Evolutionary conservation across 2,329 filamentous ascomycete genomes (phyloP), one percentile per base, ranked within the genome.

Genomic region (Claviceps digitariae): DNA sequence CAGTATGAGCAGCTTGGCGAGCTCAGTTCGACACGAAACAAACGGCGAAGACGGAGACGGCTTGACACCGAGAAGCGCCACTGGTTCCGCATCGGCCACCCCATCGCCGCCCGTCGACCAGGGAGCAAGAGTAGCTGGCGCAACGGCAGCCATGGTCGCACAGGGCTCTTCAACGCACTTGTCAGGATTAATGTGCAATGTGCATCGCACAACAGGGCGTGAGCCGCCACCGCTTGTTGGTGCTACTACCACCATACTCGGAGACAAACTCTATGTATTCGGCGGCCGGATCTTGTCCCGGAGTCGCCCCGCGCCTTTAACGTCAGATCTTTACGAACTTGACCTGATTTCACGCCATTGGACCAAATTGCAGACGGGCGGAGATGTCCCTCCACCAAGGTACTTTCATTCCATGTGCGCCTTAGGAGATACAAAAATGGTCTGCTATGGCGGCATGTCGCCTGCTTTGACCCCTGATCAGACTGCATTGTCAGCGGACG

Each of bases 381-480:
- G 93, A 46, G 90, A 97, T 62, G 74, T 94, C 40, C 93, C 93
- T 1, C 86, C 90, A 2, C 89, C 93, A 9, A 81, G 93, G 56
- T 98, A 98, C 67, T 98, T 98, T 60, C 93, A 98, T 72, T 97
- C 90, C 58, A 87, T 97, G 67, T 98, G 93, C 66, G 80, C 88
- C 1, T 72, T 98, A 2, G 93, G 93, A 23, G 93, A 97, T 65
- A 91, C 89, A 2, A 98, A 97, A 68, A 77, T 98, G 67, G 91
- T 98, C 3, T 97, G 91, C 69, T 98, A 97, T 68, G 93, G 93
- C 54, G 93, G 93, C 60, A 98, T 98, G 93, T 96, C 91, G 10
- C 90, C 91, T 1, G 80, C 83, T 12, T 41, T 47, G 9, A 56
- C 43, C 4, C 72, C 76, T 7, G 76, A 72, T 53, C 72, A 76